Evolutionary conservation across 208 protist genomes (phyloP), one percentile per base, ranked within the genome.

Genomic region (Polymyxa betae): DNA sequence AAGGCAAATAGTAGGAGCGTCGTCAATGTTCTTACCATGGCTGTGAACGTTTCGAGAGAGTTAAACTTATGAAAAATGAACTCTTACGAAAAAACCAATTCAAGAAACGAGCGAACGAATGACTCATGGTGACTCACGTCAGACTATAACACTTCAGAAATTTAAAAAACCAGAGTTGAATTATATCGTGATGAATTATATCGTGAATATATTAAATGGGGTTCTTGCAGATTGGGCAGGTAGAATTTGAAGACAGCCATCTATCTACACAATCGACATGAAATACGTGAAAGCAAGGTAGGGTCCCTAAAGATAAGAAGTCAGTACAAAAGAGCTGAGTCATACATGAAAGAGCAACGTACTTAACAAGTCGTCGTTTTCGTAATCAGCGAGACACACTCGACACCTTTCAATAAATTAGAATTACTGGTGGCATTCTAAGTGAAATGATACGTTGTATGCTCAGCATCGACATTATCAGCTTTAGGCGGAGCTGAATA

Each of bases 171-270:
- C n/a, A n/a, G n/a, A n/a, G n/a, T n/a, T n/a, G n/a, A n/a, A n/a
- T n/a, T n/a, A n/a, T n/a, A n/a, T n/a, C n/a, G n/a, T n/a, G n/a
- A n/a, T n/a, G n/a, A n/a, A n/a, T n/a, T n/a, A n/a, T n/a, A n/a
- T n/a, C n/a, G n/a, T 60, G 49, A 24, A 60, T 29, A 29, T 60
- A 60, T 24, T 5, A 60, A 29, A 60, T 60, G 49, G 49, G 72
- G 72, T 82, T 82, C 35, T 82, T 82, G 40, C 72, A 82, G n/a
- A 82, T 82, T n/a, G 72, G 72, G n/a, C 72, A 82, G 5, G 72
- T 38, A 5, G n/a, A 35, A n/a, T 82, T 82, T 20, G n/a, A 40
- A 43, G 72, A 35, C 72, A 82, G 40, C 72, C 72, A 82, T 35
- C 72, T 5, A 43, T 82, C 72, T 20, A 82, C 40, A 82, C 72